A percentile compares a stretch with the other conserved stretches of the same genome.
Evolutionary conservation across 108 stramenopile genomes (phyloP).

Genomic region (Chaetoceros muelleri): DNA sequence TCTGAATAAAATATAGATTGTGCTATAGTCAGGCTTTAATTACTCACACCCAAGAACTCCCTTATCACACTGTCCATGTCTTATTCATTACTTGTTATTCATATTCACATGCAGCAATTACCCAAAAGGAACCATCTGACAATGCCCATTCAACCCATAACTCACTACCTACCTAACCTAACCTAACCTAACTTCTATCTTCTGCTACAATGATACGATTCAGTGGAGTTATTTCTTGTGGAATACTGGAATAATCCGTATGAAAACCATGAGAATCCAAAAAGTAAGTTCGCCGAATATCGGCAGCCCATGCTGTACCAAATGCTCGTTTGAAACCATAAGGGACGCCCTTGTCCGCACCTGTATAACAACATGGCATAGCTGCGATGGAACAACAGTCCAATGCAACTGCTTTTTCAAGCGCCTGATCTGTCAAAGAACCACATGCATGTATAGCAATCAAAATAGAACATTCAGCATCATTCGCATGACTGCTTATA

Average conservation of each 20-base stretch:
- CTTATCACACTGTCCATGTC: too few species aligned
- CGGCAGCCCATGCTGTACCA: constrained; percentile 30
- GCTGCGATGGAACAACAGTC: constrained; percentile 24
- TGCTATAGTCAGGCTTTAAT: too few species aligned
- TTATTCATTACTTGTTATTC: too few species aligned
- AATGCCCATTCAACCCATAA: too few species aligned
- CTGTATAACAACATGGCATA: constrained; percentile 54
- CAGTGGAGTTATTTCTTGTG: constrained; percentile 34
- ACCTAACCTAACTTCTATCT: constrained; percentile 1
- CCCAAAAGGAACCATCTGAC: too few species aligned
- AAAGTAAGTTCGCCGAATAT: constrained; percentile 20
- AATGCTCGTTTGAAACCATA: constrained; percentile 32
- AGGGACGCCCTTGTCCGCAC: constrained; percentile 30
- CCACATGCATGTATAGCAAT: constrained; percentile 39
- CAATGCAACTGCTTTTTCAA: constrained; percentile 12
- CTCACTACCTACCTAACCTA: too few species aligned
- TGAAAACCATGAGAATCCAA: constrained; percentile 30
- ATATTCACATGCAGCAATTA: too few species aligned
- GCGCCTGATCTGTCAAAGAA: constrained; percentile 27
- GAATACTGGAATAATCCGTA: constrained; percentile 36
- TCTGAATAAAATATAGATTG: too few species aligned
- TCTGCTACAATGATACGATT: constrained; percentile 48
- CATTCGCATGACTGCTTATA: too few species aligned
- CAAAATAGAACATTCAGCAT: constrained; percentile 14
- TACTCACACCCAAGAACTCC: too few species aligned